Evolutionary conservation across 257 asterid species (phyloP).

Genomic region (Leonotis leonurus): DNA sequence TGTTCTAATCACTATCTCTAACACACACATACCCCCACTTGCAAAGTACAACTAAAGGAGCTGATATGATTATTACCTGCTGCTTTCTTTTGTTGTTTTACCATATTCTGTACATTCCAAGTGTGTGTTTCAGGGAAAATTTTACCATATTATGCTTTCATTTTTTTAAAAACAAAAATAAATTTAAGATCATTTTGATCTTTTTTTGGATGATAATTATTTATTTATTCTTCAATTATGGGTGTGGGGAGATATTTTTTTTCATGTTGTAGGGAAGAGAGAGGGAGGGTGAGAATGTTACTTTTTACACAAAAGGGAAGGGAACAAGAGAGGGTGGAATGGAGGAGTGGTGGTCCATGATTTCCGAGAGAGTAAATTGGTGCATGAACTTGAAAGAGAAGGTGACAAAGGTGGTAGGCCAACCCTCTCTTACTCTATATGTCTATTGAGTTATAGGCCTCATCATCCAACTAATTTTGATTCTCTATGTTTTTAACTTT

Average conservation of each 20-base stretch:
- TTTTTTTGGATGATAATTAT: too few relatives aligned
- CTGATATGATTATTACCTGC: conserved; percentile 1
- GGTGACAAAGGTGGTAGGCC: conserved; percentile 29
- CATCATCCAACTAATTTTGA: conserved; percentile 19
- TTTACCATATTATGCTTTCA: too few relatives aligned
- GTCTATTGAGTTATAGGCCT: not conserved
- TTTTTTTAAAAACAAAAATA: too few relatives aligned
- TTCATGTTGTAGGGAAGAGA: too few relatives aligned
- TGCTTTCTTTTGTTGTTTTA: conserved; percentile 2
- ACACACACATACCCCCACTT: too few relatives aligned
- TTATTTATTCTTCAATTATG: too few relatives aligned
- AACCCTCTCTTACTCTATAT: conserved; percentile 16
- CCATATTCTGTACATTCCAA: not conserved
- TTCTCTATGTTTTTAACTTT: conserved; percentile 17
- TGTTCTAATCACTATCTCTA: not conserved
- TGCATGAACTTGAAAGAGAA: conserved; percentile 29
- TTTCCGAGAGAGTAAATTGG: conserved; percentile 10
- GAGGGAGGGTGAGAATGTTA: not conserved
- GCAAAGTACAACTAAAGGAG: conserved; percentile 9
- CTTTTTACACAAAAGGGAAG: conserved; percentile 20
- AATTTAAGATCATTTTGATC: too few relatives aligned
- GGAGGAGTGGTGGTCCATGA: conserved; percentile 29
- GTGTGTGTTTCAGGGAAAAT: not conserved
- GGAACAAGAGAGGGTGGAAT: conserved; percentile 19
- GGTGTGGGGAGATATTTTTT: not conserved